These are phyloP conservation scores for Acanthochlamys bracteata DNA, from an alignment of 106 monocot genomes.

Conservation along the genomic window DNA sequence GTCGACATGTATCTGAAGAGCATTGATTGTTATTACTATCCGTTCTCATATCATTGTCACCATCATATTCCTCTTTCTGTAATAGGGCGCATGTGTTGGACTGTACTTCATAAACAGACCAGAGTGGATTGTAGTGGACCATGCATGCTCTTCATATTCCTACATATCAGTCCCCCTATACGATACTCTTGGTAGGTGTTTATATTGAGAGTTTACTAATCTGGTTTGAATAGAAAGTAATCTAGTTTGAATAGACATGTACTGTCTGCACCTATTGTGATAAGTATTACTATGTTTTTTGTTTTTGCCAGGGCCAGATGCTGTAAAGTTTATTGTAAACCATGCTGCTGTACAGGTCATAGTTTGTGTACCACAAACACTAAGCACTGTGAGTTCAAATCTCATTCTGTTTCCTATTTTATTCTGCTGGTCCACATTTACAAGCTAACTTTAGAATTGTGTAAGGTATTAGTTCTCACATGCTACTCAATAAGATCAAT, in stretches of 20 bases:
- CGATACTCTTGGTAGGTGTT: slow-evolving; percentile 85
- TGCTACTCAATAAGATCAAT: no score
- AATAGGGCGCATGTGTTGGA: slow-evolving; percentile 74
- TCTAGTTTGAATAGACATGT: no score
- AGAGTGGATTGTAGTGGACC: slow-evolving; percentile 92
- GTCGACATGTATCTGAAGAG: neutral
- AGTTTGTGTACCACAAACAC: slow-evolving; percentile 79
- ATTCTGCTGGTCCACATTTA: no score
- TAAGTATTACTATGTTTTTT: neutral
- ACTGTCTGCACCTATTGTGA: no score
- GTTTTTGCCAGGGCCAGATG: slow-evolving; percentile 85
- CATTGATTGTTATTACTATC: no score
- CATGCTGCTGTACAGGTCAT: slow-evolving; percentile 75
- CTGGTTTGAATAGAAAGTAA: neutral
- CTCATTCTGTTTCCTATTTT: no score
- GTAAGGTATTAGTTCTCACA: no score
- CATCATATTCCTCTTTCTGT: no score
- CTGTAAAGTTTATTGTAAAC: slow-evolving; percentile 79
- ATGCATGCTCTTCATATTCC: slow-evolving; percentile 94
- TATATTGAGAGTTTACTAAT: neutral
- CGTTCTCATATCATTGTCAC: no score
- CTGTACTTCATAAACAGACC: slow-evolving; percentile 90
- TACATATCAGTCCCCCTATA: slow-evolving; percentile 89
- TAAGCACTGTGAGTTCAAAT: slow-evolving; percentile 58
- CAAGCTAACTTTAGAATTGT: no score